Percentiles rank a stretch among this genome's conserved stretches.
phyloP scores from a whole-genome alignment of 2,329 filamentous ascomycete genomes.

The Fusarium graminum region DNA sequence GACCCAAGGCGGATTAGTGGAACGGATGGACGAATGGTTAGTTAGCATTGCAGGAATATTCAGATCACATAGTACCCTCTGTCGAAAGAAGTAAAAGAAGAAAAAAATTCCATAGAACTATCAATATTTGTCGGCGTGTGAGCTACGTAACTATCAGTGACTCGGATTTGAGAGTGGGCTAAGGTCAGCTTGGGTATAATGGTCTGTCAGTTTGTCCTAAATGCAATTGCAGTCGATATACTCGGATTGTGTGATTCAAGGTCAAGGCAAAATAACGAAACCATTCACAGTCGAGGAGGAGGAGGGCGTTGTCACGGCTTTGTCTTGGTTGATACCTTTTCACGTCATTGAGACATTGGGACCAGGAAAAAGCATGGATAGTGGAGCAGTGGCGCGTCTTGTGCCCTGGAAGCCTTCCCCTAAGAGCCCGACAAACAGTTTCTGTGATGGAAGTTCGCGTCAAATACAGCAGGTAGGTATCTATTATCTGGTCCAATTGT shows the following conservation, averaged over 20 bases:
- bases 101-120: constrained; percentile 47
- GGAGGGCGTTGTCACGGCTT: too few relatives aligned
- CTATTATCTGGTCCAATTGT: constrained; percentile 5
- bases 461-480: not conserved
- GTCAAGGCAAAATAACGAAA: too few relatives aligned
- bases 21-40: constrained; percentile 48
- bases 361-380: not conserved
- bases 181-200: not conserved
- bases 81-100: constrained; percentile 43
- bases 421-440: not conserved
- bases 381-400: constrained; percentile 26
- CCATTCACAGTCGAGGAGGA: too few relatives aligned
- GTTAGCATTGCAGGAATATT: constrained; percentile 45
- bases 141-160: not conserved
- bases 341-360: not conserved
- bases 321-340: not conserved
- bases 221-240: not conserved
- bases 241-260: too few relatives aligned
- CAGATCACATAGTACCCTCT: constrained; percentile 46
- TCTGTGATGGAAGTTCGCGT: not conserved
- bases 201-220: too few relatives aligned
- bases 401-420: constrained; percentile 20
- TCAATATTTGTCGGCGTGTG: constrained; percentile 4
- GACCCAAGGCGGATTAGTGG: constrained; percentile 37
- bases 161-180: not conserved